A percentile compares a stretch with the other conserved stretches of the same genome.
Conservation (phyloP, 2,329 filamentous ascomycete species). For the Colletotrichum neosansevieriae region DNA sequence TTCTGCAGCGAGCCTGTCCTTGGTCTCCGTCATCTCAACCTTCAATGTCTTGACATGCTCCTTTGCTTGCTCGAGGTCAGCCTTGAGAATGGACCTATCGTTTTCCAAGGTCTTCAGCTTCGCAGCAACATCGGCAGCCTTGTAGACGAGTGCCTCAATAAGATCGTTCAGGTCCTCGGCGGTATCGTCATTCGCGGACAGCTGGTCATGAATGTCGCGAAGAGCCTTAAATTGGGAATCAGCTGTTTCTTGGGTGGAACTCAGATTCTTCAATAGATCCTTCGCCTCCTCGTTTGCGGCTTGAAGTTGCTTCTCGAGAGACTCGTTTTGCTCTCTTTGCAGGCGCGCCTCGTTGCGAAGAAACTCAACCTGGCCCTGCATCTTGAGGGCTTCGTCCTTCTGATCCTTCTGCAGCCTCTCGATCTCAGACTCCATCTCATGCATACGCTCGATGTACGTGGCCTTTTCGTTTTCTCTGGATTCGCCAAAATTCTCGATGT, state of each 20-base stretch:
- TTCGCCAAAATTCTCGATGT: slow-evolving; percentile 86
- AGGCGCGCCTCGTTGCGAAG: slow-evolving; percentile 70
- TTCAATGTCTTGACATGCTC: slow-evolving; percentile 67
- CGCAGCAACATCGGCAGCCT: slow-evolving; percentile 69
- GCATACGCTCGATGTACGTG: slow-evolving; percentile 75
- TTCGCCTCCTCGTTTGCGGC: slow-evolving; percentile 66
- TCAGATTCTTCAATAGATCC: slow-evolving; percentile 62
- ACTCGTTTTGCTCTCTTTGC: slow-evolving; percentile 70
- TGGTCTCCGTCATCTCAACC: slow-evolving; percentile 66
- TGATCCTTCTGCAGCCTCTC: slow-evolving; percentile 70
- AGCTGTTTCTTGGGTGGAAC: slow-evolving; percentile 63
- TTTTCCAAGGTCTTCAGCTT: slow-evolving; percentile 71
- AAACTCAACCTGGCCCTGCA: slow-evolving; percentile 72
- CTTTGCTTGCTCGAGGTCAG: slow-evolving; percentile 73
- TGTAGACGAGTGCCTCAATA: slow-evolving; percentile 69
- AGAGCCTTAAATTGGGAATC: slow-evolving; percentile 67
- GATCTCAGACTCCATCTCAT: slow-evolving; percentile 77
- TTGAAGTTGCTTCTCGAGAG: slow-evolving; percentile 69
- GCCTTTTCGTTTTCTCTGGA: slow-evolving; percentile 86
- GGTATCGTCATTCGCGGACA: slow-evolving; percentile 64
- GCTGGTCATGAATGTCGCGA: slow-evolving; percentile 68
- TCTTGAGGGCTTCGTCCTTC: slow-evolving; percentile 68
- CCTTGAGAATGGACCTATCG: slow-evolving; percentile 68
- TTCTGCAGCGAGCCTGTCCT: slow-evolving; percentile 63
- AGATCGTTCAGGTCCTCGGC: slow-evolving; percentile 70